These are phyloP conservation scores for Enterocytospora artemiae DNA, from an alignment of 371 early-diverging fungal genomes.

Conservation along the genomic window DNA sequence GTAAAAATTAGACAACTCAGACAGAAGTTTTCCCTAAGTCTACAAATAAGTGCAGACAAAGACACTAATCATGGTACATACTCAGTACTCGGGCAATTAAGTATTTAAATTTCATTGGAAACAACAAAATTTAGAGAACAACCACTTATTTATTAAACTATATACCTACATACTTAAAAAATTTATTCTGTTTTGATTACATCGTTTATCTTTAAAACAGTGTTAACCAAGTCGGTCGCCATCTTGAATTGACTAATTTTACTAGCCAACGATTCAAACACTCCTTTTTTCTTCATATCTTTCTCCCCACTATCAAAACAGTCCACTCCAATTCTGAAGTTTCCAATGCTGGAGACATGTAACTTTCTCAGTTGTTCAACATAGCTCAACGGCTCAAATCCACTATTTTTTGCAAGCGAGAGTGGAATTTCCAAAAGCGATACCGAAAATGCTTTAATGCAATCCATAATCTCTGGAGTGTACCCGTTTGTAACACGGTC, in stretches of 20 bases:
- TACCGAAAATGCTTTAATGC: constrained; percentile 67
- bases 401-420: constrained; percentile 89
- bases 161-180: background rate
- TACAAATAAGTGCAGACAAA: background rate
- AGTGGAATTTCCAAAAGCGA: constrained; percentile 92
- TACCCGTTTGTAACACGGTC: background rate
- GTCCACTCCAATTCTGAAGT: constrained; percentile 80
- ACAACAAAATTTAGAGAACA: too few species aligned
- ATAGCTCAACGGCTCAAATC: constrained; percentile 77
- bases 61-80: too few species aligned
- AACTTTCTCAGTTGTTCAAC: constrained; percentile 78
- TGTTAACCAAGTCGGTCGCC: constrained; percentile 94
- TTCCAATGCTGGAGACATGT: constrained; percentile 66
- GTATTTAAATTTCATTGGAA: too few species aligned
- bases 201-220: constrained; percentile 67
- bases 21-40: background rate
- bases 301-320: constrained; percentile 74
- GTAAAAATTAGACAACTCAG: too few species aligned
- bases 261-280: constrained; percentile 90
- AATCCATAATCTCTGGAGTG: constrained; percentile 22
- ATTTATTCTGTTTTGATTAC: constrained; percentile 49
- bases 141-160: constrained; percentile 3
- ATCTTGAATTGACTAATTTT: constrained; percentile 91
- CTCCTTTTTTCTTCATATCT: constrained; percentile 87
- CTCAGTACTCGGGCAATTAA: too few species aligned